These are phyloP conservation scores for Populus hybrid DNA, from an alignment of 441 rosid genomes.

Conservation along the genomic window DNA sequence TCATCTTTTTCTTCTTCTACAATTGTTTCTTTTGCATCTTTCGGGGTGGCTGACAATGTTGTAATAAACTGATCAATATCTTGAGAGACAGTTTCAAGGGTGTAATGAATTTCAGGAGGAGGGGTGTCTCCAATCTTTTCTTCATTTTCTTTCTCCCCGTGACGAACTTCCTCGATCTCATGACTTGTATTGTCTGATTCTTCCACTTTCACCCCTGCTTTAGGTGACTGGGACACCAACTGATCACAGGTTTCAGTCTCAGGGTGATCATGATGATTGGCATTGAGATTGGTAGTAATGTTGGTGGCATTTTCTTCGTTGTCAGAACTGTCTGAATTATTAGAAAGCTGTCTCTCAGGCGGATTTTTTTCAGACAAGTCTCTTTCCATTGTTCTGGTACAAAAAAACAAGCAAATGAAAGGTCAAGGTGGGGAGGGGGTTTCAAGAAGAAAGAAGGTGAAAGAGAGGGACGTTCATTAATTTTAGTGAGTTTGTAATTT, in stretches of 20 bases:
- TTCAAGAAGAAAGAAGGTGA: conserved; percentile 8
- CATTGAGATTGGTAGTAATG: neutral
- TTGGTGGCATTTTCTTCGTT: neutral
- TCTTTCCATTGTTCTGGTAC: conserved; percentile 16
- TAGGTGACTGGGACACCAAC: neutral
- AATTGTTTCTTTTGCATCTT: conserved; percentile 2
- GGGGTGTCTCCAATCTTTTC: conserved; percentile 17
- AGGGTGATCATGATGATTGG: neutral
- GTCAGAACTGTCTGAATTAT: neutral
- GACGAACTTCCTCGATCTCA: neutral
- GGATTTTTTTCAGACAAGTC: conserved; percentile 1
- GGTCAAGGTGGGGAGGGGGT: neutral
- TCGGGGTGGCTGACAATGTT: conserved; percentile 3
- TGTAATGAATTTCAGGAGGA: conserved; percentile 27
- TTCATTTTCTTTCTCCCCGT: neutral
- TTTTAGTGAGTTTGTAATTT: neutral
- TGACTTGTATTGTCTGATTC: neutral
- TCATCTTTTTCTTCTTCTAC: conserved; percentile 15
- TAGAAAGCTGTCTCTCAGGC: neutral
- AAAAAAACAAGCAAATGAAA: conserved; percentile 5
- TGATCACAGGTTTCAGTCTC: neutral
- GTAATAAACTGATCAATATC: conserved; percentile 51
- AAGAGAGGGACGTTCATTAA: conserved; percentile 8
- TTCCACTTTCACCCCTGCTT: neutral
- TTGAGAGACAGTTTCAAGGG: conserved; percentile 44